A percentile compares a stretch with the other conserved stretches of the same genome.
phyloP scores from a whole-genome alignment of 768 basidiomycete genomes.

The Mycena amicta region DNA sequence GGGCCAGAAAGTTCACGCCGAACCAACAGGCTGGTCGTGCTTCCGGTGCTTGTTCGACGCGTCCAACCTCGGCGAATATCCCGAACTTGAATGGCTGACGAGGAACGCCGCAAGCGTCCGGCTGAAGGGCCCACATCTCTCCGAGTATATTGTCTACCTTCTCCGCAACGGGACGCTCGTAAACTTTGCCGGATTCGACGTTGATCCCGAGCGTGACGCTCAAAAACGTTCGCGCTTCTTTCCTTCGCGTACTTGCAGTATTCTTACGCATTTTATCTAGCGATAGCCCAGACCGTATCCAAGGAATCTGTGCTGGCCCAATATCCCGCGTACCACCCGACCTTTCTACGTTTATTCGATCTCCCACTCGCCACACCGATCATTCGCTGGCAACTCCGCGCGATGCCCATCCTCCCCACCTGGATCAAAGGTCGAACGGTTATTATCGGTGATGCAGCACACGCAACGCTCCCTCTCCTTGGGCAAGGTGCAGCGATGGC shows the following conservation, averaged over 20 bases:
- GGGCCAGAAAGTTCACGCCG: not conserved
- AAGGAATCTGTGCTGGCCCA: not conserved
- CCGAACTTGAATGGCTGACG: constrained; percentile 8
- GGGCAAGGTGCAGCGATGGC: constrained; percentile 31
- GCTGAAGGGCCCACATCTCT: not conserved
- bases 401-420: constrained; percentile 11
- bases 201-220: constrained; percentile 6
- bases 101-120: not conserved
- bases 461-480: constrained; percentile 27
- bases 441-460: constrained; percentile 22
- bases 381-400: constrained; percentile 10
- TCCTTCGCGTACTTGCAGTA: too few species aligned
- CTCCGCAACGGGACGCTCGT: constrained; percentile 8
- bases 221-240: too few species aligned
- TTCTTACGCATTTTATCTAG: too few species aligned
- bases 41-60: constrained; percentile 3
- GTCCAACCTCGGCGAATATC: not conserved
- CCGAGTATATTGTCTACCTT: constrained; percentile 3
- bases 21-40: not conserved
- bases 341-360: constrained; percentile 8
- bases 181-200: constrained; percentile 3
- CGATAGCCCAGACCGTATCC: not conserved
- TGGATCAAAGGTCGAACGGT: constrained; percentile 13
- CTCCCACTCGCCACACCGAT: constrained; percentile 8
- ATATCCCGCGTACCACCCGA: constrained; percentile 8